Evolutionary conservation across 106 monocot genomes (phyloP), one percentile per base, ranked within the genome.

Genomic region (Dendrobium nobile): DNA sequence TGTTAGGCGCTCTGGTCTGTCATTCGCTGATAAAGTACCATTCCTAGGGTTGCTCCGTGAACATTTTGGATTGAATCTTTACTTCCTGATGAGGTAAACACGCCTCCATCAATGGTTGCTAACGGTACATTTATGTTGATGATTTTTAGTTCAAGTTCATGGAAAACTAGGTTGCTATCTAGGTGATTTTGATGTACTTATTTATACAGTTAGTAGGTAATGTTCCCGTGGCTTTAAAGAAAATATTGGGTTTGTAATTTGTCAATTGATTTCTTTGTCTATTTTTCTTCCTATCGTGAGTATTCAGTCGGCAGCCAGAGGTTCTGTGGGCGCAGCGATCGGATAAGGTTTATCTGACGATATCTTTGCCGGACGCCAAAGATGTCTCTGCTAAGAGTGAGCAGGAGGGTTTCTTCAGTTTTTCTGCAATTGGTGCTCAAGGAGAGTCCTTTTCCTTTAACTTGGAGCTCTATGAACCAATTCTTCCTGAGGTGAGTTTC

Each of bases 291-390:
- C 72, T 70, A 59, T 16, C 18, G 22, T 65, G 41, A 28, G 22
- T 11, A 22, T 82, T 31, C 84, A 96, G 93, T 78, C 89, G 93
- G 24, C 91, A 93, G 8, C 96, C 93, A 18, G 96, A 96, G 84
- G 90, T 96, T 28, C 78, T 96, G 9, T 96, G 93, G 96, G 91
- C 96, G 7, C 96, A 97, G 80, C 88, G 97, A 17, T 92, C 88
- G 0, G 94, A 97, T 65, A 97, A 82, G 84, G 77, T 97, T 58
- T 97, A 91, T 82, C 54, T 97, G 81, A 97, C 97, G 20, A 67
- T 97, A 3, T 87, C 88, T 28, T 67, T 97, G 41, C 97, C 97
- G 58, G 97, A 97, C 72, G 97, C 97, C 2, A 92, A 92, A 77
- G 89, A 92, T 82, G 89, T 97, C 3, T 78, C 67, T 2, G 84